Evolutionary conservation across 2,329 filamentous ascomycete species (phyloP).

Genomic region (Alternaria alternata): DNA sequence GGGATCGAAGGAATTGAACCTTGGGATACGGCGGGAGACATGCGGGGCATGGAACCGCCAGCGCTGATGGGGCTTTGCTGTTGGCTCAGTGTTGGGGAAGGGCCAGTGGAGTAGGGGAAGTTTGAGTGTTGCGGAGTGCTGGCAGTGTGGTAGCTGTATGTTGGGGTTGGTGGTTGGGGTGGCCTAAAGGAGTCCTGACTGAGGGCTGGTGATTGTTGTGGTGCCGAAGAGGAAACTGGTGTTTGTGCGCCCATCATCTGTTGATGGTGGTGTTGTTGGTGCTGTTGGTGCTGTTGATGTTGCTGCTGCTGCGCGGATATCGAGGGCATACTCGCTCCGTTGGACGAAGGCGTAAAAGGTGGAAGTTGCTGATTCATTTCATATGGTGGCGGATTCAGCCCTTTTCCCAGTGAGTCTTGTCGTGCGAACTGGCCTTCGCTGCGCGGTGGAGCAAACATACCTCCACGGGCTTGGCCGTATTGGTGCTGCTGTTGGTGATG

Average conservation of each 20-base stretch:
- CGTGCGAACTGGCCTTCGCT: constrained; percentile 61
- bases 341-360: constrained; percentile 66
- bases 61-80: constrained; percentile 59
- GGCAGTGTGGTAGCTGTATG: constrained; percentile 69
- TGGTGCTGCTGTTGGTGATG: constrained; percentile 45
- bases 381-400: constrained; percentile 72
- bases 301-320: constrained; percentile 52
- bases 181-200: constrained; percentile 67
- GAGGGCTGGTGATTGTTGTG: constrained; percentile 62
- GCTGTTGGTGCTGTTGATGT: constrained; percentile 17
- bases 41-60: constrained; percentile 55
- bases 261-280: constrained; percentile 28
- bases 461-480: constrained; percentile 46
- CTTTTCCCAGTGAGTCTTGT: constrained; percentile 69
- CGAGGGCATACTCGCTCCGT: constrained; percentile 58
- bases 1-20: constrained; percentile 56
- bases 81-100: constrained; percentile 55
- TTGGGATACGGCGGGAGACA: constrained; percentile 61
- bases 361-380: constrained; percentile 68
- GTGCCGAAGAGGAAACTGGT: constrained; percentile 48
- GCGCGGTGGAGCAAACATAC: constrained; percentile 64
- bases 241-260: constrained; percentile 59
- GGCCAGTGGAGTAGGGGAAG: constrained; percentile 60
- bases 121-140: constrained; percentile 59
- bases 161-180: constrained; percentile 66